phyloP scores from a whole-genome alignment of 2,329 filamentous ascomycete genomes.

The Diplodia scrobiculata region DNA sequence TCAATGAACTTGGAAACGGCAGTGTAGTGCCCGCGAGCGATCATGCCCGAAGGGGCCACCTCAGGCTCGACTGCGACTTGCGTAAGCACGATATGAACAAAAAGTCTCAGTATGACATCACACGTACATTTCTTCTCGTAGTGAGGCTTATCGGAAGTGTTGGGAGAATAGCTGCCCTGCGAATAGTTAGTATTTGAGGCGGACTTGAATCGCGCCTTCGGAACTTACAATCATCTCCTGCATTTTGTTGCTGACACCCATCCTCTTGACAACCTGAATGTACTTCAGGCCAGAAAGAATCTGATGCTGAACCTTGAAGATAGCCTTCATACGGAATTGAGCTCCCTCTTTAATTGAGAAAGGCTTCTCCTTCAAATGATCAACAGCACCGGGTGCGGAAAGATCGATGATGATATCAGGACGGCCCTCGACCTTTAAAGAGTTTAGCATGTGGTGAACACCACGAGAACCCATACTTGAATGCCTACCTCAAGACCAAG shows the following conservation, averaged over 20 bases:
- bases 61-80: slow-evolving; percentile 73
- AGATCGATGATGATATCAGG: slow-evolving; percentile 87
- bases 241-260: slow-evolving; percentile 86
- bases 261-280: slow-evolving; percentile 88
- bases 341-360: slow-evolving; percentile 97
- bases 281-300: slow-evolving; percentile 95
- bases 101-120: background rate
- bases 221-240: slow-evolving; percentile 87
- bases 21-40: slow-evolving; percentile 86
- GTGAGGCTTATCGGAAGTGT: slow-evolving; percentile 79
- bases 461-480: background rate
- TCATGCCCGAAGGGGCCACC: slow-evolving; percentile 87
- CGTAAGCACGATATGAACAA: slow-evolving; percentile 18
- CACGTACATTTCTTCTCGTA: slow-evolving; percentile 90
- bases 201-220: background rate
- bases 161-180: slow-evolving; percentile 89
- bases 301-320: slow-evolving; percentile 95
- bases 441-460: background rate
- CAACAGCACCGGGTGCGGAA: slow-evolving; percentile 69
- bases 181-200: slow-evolving; percentile 28
- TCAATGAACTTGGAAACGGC: slow-evolving; percentile 89
- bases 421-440: slow-evolving; percentile 65
- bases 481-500: slow-evolving; percentile 70
- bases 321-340: slow-evolving; percentile 90
- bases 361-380: slow-evolving; percentile 81